Percentiles rank a stretch among this genome's conserved stretches.
Conservation (phyloP, 257 asterid genomes). For the Eucommia ulmoides region DNA sequence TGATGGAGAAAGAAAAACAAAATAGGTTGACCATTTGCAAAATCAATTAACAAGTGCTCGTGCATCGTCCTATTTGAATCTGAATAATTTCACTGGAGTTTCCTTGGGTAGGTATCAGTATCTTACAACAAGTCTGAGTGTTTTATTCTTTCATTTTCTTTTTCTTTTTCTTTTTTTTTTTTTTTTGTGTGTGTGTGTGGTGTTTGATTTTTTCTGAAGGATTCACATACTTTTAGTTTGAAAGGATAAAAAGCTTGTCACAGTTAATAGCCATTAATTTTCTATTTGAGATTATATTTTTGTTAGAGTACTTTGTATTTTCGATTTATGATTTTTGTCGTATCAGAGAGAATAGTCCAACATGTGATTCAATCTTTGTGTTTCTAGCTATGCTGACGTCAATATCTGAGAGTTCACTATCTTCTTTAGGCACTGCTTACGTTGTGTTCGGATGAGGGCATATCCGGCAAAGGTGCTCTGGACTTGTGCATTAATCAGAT, state of each 20-base stretch:
- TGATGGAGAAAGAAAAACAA: not conserved
- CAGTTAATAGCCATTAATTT: no score
- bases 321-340: not conserved
- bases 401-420: conserved; percentile 1
- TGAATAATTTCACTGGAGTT: no score
- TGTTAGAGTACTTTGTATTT: not conserved
- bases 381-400: not conserved
- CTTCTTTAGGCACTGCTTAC: conserved; percentile 68
- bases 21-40: not conserved
- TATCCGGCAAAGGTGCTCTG: conserved; percentile 82
- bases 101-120: no score
- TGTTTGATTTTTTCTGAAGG: no score
- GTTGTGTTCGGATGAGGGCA: conserved; percentile 72
- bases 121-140: no score
- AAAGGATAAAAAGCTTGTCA: no score
- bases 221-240: no score
- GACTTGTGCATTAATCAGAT: conserved; percentile 84
- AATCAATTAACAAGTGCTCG: not conserved
- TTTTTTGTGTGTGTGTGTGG: no score
- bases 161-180: no score
- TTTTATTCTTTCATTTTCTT: no score
- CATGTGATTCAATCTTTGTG: not conserved
- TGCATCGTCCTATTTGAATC: not conserved
- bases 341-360: not conserved
- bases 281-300: no score